A percentile compares a stretch with the other conserved stretches of the same genome.
Evolutionary conservation across 352 stramenopile genomes (phyloP).

Genomic region (Phytophthora crassamura): DNA sequence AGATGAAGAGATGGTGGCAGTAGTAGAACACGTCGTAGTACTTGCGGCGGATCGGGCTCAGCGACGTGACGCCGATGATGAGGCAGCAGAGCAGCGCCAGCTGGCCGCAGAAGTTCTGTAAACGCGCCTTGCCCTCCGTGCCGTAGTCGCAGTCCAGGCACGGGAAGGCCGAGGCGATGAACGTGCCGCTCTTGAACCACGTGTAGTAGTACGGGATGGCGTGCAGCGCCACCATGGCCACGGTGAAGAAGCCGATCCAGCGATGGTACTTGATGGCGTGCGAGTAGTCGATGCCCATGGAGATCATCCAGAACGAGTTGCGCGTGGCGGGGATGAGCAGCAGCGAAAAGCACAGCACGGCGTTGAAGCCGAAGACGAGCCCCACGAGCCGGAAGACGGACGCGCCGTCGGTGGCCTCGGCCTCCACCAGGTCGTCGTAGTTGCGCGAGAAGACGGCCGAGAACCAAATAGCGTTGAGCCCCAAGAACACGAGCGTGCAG

Average conservation of each 20-base stretch:
- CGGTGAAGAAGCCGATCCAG: slow-evolving; percentile 81
- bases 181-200: slow-evolving; percentile 68
- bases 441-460: slow-evolving; percentile 80
- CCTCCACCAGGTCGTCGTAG: slow-evolving; percentile 55
- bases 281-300: slow-evolving; percentile 87
- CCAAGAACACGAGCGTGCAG: slow-evolving; percentile 72
- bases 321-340: slow-evolving; percentile 68
- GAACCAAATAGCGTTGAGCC: slow-evolving; percentile 85
- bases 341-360: slow-evolving; percentile 69
- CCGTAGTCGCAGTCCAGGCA: slow-evolving; percentile 79
- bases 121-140: slow-evolving; percentile 60
- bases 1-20: slow-evolving; percentile 87
- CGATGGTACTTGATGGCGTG: slow-evolving; percentile 90
- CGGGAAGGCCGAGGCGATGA: slow-evolving; percentile 62
- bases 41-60: slow-evolving; percentile 70
- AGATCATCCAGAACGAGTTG: slow-evolving; percentile 88
- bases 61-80: slow-evolving; percentile 79
- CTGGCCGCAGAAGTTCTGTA: slow-evolving; percentile 82
- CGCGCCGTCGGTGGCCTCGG: slow-evolving; percentile 47
- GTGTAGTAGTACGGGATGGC: slow-evolving; percentile 76
- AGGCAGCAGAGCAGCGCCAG: slow-evolving; percentile 74
- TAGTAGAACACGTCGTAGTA: slow-evolving; percentile 92
- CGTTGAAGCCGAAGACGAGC: slow-evolving; percentile 79
- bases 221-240: slow-evolving; percentile 69
- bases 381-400: slow-evolving; percentile 62